These are phyloP conservation scores for Kodamaea anthophila DNA, from an alignment of 1,139 yeast species.

Conservation along the genomic window DNA sequence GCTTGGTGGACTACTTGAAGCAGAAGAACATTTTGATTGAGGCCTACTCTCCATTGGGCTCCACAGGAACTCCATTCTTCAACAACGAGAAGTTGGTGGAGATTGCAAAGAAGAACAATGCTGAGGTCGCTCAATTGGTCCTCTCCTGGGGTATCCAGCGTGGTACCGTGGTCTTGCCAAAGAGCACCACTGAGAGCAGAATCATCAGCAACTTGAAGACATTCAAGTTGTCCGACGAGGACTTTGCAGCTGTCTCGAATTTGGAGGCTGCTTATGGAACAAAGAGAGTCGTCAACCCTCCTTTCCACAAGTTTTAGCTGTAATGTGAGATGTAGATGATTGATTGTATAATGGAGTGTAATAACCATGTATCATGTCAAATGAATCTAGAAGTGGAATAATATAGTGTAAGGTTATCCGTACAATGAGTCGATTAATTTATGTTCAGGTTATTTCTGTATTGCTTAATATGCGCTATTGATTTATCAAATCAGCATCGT, in stretches of 20 bases:
- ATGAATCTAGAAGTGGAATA: too few species aligned
- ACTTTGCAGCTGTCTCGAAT: slow-evolving; percentile 11
- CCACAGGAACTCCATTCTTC: slow-evolving; percentile 16
- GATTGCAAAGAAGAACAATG: slow-evolving; percentile 14
- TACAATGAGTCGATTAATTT: too few species aligned
- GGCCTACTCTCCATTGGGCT: slow-evolving; percentile 21
- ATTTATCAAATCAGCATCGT: slow-evolving; percentile 20
- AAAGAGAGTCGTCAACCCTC: slow-evolving; percentile 13
- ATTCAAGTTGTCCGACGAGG: slow-evolving; percentile 12
- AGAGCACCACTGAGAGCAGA: slow-evolving; percentile 15
- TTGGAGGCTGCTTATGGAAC: slow-evolving; percentile 13
- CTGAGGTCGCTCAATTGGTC: slow-evolving; percentile 11
- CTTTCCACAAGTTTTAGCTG: slow-evolving; percentile 8
- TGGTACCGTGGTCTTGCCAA: slow-evolving; percentile 19
- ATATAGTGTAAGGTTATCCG: too few species aligned
- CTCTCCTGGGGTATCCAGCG: slow-evolving; percentile 19
- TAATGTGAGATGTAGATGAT: too few species aligned
- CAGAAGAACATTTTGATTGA: slow-evolving; percentile 13
- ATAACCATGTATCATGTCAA: too few species aligned
- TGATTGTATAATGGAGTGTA: too few species aligned
- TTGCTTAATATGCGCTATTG: too few species aligned
- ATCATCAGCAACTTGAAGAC: slow-evolving; percentile 14
- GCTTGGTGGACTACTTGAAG: slow-evolving; percentile 13
- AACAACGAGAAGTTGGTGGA: slow-evolving; percentile 11
- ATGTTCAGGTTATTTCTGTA: too few species aligned